Evolutionary conservation across 805 yeast species (phyloP), one percentile per base, ranked within the genome.

Genomic region (Torulaspora delbrueckii): DNA sequence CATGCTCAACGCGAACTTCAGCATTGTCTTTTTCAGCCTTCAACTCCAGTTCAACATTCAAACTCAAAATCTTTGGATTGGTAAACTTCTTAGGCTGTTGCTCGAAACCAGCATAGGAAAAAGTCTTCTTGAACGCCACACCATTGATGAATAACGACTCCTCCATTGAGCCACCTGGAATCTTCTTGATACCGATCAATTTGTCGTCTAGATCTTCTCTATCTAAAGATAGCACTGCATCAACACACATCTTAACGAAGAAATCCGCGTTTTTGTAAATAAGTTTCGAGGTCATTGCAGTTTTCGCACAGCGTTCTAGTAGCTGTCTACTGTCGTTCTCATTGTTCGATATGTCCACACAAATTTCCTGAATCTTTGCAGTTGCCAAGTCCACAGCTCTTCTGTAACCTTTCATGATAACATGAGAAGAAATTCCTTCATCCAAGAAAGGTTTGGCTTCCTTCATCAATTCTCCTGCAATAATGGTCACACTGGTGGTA

Each of bases 1-100:
- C 97, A 65, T 89, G 84, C 59, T 87, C 95, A 41, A 93, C 93
- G 56, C 99, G 80, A 27, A 93, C 98, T 73, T 93, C 99, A 8
- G 99, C 99, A 64, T 93, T 93, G 67, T 93, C 99, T 73, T 89
- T 91, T 72, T 93, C 99, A 1, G 98, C 98, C 71, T 93, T 93
- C 63, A 93, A 79, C 72, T 93, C 99, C 56, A 93, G 76, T 67
- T 93, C 99, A 33, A 93, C 90, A 62, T 93, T 93, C 61, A 93
- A 75, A 57, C 82, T 79, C 46, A 93, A 72, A 52, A 93, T 80
- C 67, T 83, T 86, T 38, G 99, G 96, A 66, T 86, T 74, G 14
- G 59, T 58, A 65, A 93, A 88, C 42, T 66, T 69, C 68, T 93
- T 93, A 42, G 99, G 99, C 69, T 93, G 99, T 73, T 93, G 99